These are phyloP conservation scores for Fusarium tuaranense DNA, from an alignment of 2,329 filamentous ascomycete species.

Conservation along the genomic window DNA sequence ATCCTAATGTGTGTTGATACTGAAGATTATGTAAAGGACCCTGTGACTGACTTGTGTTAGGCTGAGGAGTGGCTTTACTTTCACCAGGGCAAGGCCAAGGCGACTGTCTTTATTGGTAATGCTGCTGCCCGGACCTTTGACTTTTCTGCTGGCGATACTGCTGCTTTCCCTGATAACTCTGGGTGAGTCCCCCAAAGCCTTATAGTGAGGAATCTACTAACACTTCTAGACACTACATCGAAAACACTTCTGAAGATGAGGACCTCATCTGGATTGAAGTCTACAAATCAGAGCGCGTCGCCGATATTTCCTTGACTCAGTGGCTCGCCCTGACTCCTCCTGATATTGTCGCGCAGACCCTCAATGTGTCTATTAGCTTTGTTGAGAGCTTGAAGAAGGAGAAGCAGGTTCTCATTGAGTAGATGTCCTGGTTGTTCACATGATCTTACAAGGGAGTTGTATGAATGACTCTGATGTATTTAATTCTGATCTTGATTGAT, in stretches of 20 bases:
- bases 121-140: conserved; percentile 74
- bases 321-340: conserved; percentile 77
- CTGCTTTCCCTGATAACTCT: conserved; percentile 75
- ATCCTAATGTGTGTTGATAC: no score
- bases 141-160: conserved; percentile 75
- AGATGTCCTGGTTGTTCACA: not conserved
- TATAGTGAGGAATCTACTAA: not conserved
- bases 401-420: conserved; percentile 66
- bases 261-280: conserved; percentile 77
- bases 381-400: conserved; percentile 71
- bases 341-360: conserved; percentile 69
- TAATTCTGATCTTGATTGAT: not conserved
- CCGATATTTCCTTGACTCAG: conserved; percentile 74
- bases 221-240: conserved; percentile 70
- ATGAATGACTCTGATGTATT: not conserved
- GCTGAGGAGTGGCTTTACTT: conserved; percentile 80
- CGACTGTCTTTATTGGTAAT: conserved; percentile 74
- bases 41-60: conserved; percentile 51
- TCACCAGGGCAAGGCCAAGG: conserved; percentile 69
- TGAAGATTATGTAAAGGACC: no score
- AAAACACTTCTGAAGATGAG: conserved; percentile 73
- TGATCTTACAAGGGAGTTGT: not conserved
- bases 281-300: conserved; percentile 75
- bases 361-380: conserved; percentile 69
- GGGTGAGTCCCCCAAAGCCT: conserved; percentile 49